Evolutionary conservation across 805 yeast genomes (phyloP).

Genomic region (Pichia cabralensis): DNA sequence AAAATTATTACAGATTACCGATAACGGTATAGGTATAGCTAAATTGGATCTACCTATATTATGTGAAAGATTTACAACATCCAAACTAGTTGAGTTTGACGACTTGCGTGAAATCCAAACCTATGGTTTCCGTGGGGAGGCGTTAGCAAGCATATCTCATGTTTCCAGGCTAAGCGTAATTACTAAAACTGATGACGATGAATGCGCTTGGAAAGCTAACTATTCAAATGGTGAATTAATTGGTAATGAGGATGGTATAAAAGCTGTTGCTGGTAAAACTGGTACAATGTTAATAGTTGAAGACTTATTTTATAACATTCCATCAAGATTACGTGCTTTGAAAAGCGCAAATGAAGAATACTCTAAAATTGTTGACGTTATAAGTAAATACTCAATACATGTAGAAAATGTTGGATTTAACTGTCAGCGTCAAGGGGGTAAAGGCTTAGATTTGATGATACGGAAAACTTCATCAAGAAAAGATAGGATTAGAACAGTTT

Average conservation of each 20-base stretch:
- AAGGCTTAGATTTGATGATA: conserved; percentile 44
- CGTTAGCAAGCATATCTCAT: conserved; percentile 88
- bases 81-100: conserved; percentile 65
- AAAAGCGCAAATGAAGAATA: conserved; percentile 66
- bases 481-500: conserved; percentile 68
- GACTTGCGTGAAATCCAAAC: conserved; percentile 66
- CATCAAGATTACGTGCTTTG: conserved; percentile 63
- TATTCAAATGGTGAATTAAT: conserved; percentile 56
- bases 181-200: conserved; percentile 52
- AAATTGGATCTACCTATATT: conserved; percentile 64
- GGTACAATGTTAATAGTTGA: conserved; percentile 85
- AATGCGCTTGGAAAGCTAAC: conserved; percentile 63
- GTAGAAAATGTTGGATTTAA: conserved; percentile 59
- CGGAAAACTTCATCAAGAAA: conserved; percentile 37
- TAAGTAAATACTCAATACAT: conserved; percentile 77
- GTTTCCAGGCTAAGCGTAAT: conserved; percentile 72
- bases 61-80: conserved; percentile 91
- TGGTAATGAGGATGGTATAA: conserved; percentile 31
- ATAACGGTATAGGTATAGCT: conserved; percentile 78
- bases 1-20: conserved; percentile 76
- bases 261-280: conserved; percentile 73
- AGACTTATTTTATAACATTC: conserved; percentile 82
- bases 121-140: conserved; percentile 95
- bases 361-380: conserved; percentile 66
- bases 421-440: conserved; percentile 60